Base-by-base conservation (phyloP, 2,329 filamentous ascomycete species). In the Fusarium caatingaense region DNA sequence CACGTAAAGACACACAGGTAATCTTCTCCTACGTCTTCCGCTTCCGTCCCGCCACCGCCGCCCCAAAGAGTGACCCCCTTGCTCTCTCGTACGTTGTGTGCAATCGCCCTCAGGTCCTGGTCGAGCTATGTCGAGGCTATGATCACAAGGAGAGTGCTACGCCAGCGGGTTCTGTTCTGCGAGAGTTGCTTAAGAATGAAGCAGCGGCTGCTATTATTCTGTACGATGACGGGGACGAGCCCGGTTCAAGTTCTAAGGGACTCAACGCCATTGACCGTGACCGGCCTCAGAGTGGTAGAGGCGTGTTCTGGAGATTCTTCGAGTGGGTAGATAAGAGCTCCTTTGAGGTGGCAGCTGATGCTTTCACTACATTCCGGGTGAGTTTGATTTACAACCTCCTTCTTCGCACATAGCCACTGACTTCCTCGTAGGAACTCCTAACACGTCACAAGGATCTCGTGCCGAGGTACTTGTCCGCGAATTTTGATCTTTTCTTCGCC, bases 251-350 rank as follows among this genome's bases (percentile, higher is more conserved):
- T 72, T 88, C 88, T n/a, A 89, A 93, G 69, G 92, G 93, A 44
- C 85, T 97, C 41, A 89, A 87, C 54, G 90, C 89, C 23, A 92
- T 98, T 67, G 92, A 96, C 75, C 89, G 91, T 48, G 91, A 93
- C 64, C 82, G 89, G 42, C 89, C 88, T 34, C 92, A 96, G 74
- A 91, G 88, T 48, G 94, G 94, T 15, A 87, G 89, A 46, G 95
- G 95, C 5, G 89, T 98, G 3, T 98, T 99, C 79, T 99, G 96
- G 96, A 91, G 89, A 48, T 98, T 98, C 82, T 98, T 99, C 77
- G 89, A 92, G 66, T 99, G 95, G 93, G 97, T 99, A 75, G 94
- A 98, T 82, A 93, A 93, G 81, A 93, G 94, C 73, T 94, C 92
- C 30, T 99, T 99, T 76, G 96, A 99, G 83, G 93, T 98, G 71